Conservation (phyloP, 805 yeast species). For the Candida gorgasii region DNA sequence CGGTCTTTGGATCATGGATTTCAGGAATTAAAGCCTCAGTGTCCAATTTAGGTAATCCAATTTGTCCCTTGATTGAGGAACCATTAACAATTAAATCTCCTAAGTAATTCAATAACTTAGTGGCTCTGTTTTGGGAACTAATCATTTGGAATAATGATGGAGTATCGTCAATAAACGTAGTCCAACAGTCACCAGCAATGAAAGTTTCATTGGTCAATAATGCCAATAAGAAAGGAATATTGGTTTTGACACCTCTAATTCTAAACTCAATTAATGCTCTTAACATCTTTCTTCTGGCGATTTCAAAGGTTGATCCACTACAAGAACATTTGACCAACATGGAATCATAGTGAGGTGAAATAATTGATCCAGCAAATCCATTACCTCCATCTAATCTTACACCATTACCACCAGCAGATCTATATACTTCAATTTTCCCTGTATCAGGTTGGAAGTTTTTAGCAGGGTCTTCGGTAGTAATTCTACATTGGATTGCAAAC, state of each 20-base stretch:
- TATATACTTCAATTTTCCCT: conserved; percentile 95
- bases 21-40: conserved; percentile 76
- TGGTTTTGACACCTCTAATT: conserved; percentile 98
- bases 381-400: conserved; percentile 98
- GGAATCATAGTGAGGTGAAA: conserved; percentile 96
- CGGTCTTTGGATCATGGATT: conserved; percentile 60
- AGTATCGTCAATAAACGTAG: conserved; percentile 97
- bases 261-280: conserved; percentile 96
- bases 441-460: conserved; percentile 98
- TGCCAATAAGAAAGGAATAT: conserved; percentile 93
- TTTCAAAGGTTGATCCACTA: conserved; percentile 95
- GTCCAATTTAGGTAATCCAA: conserved; percentile 82
- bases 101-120: conserved; percentile 83
- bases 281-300: conserved; percentile 96
- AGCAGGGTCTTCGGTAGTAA: conserved; percentile 96
- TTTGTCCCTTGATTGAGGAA: conserved; percentile 92
- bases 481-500: conserved; percentile 98
- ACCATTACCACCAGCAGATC: conserved; percentile 99
- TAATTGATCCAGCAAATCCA: conserved; percentile 95
- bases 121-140: conserved; percentile 94
- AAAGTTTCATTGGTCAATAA: conserved; percentile 87
- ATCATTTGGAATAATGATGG: conserved; percentile 95
- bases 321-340: conserved; percentile 97
- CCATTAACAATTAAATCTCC: conserved; percentile 97
- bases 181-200: conserved; percentile 89